Conservation (phyloP, 768 basidiomycete genomes). For the Mycena kentingensis region DNA sequence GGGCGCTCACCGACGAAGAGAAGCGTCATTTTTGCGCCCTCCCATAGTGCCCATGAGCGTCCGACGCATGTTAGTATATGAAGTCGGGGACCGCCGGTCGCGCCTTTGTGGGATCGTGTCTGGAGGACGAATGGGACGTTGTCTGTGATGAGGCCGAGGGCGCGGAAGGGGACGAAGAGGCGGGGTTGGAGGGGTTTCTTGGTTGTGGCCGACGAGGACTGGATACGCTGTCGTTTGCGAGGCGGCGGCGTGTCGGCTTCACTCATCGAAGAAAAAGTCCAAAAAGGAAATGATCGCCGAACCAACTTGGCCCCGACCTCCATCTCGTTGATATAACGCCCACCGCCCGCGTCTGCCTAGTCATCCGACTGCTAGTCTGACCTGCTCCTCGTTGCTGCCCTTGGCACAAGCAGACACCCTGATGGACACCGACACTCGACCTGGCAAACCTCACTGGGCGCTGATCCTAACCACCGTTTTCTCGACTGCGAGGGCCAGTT, state of each 20-base stretch:
- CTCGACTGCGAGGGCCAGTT: neutral
- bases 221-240: conserved; percentile 52
- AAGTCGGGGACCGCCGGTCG: conserved; percentile 79
- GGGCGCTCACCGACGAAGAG: conserved; percentile 94
- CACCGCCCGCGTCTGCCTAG: too few species aligned
- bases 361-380: neutral
- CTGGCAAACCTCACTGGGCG: conserved; percentile 10
- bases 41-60: conserved; percentile 93
- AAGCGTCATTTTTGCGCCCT: conserved; percentile 88
- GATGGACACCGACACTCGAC: conserved; percentile 13
- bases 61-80: conserved; percentile 88
- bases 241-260: conserved; percentile 41
- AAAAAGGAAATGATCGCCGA: neutral
- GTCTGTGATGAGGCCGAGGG: conserved; percentile 92
- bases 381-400: neutral
- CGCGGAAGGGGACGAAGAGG: conserved; percentile 92
- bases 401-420: neutral
- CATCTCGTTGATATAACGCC: neutral
- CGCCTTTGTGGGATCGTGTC: conserved; percentile 80
- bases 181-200: conserved; percentile 40
- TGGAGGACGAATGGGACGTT: conserved; percentile 87
- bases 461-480: conserved; percentile 16
- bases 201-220: too few species aligned
- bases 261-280: conserved; percentile 15
- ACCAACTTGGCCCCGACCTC: neutral